Base-by-base conservation (phyloP, 2,329 filamentous ascomycete genomes). In the Pseudogymnoascus sp. region DNA sequence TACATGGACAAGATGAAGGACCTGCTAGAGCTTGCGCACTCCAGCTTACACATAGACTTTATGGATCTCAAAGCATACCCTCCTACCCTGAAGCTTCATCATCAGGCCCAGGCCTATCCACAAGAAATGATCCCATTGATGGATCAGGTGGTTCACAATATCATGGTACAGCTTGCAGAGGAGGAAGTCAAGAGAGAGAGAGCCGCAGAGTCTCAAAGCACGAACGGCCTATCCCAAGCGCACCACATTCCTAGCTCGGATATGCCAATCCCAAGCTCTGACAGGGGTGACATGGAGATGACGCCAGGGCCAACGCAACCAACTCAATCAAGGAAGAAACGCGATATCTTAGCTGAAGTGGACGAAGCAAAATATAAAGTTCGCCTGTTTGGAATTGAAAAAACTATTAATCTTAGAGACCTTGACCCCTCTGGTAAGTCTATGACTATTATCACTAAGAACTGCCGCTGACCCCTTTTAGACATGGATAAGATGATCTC, bases 401-500 rank as follows among this genome's bases (percentile, higher is more conserved):
- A 87, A 67, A 88, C 88, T 0, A 90, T 93, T 68, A 99, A 99
- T 70, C 82, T 99, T 79, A 87, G 95, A 76, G 95, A 97, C 66
- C 82, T 99, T 37, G 96, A 99, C 73, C 95, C 95, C 4, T 89
- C 89, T 63, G 89, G 84, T 86, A 78, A 70, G 79, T 66, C 53
- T 38, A 8, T 53, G 21, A 21, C 25, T 28, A 37, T 25, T 6
- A 14, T 23, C 37, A 14, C 5, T 50, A 23, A 14, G 34, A 4
- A 18, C n/a, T 31, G 23, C 10, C 62, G 42, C 72, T 77, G 67
- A 78, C 63, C 64, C 6, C 21, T 37, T 53, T 10, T 69, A 83
- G 91, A 97, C 72, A 96, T 97, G 85, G 96, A 99, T 77, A 96
- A 96, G 73, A 84, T 99, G 68, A 89, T 99, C 68, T 91, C 89